phyloP scores from a whole-genome alignment of 2,329 filamentous ascomycete species.

The Geoglossum cookeanum region DNA sequence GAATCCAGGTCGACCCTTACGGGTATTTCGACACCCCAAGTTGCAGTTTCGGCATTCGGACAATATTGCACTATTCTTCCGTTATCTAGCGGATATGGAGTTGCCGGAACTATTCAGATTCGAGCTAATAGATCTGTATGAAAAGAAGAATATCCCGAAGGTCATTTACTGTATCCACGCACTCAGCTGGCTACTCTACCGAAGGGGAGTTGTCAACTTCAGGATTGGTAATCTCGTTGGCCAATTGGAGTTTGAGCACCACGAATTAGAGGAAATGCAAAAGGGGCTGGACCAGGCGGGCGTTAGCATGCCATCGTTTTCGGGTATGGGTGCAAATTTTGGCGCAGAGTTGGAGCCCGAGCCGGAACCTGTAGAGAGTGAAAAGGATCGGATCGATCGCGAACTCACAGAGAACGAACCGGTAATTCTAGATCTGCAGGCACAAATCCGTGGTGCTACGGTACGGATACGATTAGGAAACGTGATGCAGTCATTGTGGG shows the following conservation, averaged over 20 bases:
- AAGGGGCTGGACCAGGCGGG: slow-evolving; percentile 93
- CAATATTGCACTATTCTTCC: slow-evolving; percentile 93
- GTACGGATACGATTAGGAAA: slow-evolving; percentile 57
- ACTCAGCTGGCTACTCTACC: slow-evolving; percentile 88
- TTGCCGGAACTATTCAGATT: slow-evolving; percentile 92
- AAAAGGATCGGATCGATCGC: slow-evolving; percentile 71
- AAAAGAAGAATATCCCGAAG: slow-evolving; percentile 98
- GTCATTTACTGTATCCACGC: slow-evolving; percentile 98
- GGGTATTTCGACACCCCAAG: slow-evolving; percentile 70
- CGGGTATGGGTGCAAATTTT: slow-evolving; percentile 91
- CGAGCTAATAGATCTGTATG: slow-evolving; percentile 91
- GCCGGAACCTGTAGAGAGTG: slow-evolving; percentile 60
- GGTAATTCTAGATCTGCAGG: slow-evolving; percentile 61
- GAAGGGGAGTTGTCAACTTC: slow-evolving; percentile 87
- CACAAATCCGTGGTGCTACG: slow-evolving; percentile 67
- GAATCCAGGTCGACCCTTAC: slow-evolving; percentile 52
- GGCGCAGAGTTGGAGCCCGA: slow-evolving; percentile 65
- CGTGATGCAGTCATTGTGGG: slow-evolving; percentile 80
- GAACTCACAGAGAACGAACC: slow-evolving; percentile 62
- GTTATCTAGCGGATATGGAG: slow-evolving; percentile 77
- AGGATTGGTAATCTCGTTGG: slow-evolving; percentile 92
- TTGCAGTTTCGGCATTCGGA: slow-evolving; percentile 92
- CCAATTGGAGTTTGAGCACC: slow-evolving; percentile 91
- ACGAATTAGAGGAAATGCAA: slow-evolving; percentile 91
- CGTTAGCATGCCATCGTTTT: slow-evolving; percentile 91